Base-by-base conservation (phyloP, 2,329 filamentous ascomycete genomes). In the Diaporthe aspalathi region DNA sequence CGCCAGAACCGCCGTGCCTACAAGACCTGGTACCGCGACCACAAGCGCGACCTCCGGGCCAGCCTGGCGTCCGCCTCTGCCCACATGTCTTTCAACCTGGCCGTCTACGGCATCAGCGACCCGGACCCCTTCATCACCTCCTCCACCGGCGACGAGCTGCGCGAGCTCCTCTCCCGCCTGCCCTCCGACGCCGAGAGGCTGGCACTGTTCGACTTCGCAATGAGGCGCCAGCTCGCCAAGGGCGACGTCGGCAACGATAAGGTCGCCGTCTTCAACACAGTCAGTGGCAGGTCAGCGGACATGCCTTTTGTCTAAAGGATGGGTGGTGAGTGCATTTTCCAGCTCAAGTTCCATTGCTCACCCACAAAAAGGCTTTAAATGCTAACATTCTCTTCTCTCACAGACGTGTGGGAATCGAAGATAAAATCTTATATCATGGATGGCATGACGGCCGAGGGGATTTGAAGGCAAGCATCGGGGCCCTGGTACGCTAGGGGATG, bases 221-320 rank as follows among this genome's bases (percentile, higher is more conserved):
- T 62, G 57, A 43, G 7, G 40, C 57, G 57, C 16, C 57, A 62
- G 57, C 24, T 5, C 40, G 24, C 45, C 11, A 62, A 29, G 40
- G 57, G 57, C 2, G 57, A 62, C 2, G n/a, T 62, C 40, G 8
- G 17, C 6, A 2, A 20, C 57, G 40, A 32, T 24, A 62, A 62
- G 40, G 57, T 62, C 40, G 40, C 24, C 20, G 40, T 62, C 17
- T 62, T 62, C 57, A 62, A 47, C 27, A 45, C 56, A 17, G 11
- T 62, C 38, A 29, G 14, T 62, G 57, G 57, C 2, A 29, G 57
- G 27, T 17, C 17, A 16, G 17, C 11, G 11, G 40, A 62, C 3
- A 14, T 62, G 24, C 57, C 57, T 14, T 32, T 62, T 5, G 38
- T 20, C 17, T 62, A 62, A 5, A 16, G 2, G 40, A 22, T 16